Percentiles rank a stretch among this genome's conserved stretches.
Evolutionary conservation across 2,329 filamentous ascomycete species (phyloP).

Genomic region (Rugonectria rugulosa): DNA sequence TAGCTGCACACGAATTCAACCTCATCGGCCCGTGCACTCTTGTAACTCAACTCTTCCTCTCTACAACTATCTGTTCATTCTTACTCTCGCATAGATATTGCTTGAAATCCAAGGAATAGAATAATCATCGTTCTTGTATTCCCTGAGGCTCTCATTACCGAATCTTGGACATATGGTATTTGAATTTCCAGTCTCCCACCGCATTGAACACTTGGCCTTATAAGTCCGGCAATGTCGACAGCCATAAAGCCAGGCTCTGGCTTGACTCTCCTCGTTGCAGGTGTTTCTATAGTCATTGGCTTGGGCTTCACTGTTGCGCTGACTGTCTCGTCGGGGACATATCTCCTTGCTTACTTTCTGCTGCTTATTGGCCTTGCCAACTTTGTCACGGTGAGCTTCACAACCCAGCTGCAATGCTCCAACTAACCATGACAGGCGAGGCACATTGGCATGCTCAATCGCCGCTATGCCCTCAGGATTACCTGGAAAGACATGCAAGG

Average conservation of each 20-base stretch:
- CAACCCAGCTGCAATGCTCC: neutral
- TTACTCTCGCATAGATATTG: too few relatives aligned
- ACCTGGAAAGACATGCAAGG: conserved; percentile 22
- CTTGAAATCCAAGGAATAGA: too few relatives aligned
- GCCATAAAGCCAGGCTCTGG: conserved; percentile 11
- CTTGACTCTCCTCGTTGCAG: conserved; percentile 9
- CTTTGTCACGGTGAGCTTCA: conserved; percentile 41
- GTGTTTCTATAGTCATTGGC: neutral
- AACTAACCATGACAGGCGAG: conserved; percentile 35
- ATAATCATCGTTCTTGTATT: too few relatives aligned
- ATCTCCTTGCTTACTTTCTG: conserved; percentile 28
- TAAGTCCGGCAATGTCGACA: conserved; percentile 4
- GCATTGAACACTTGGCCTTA: neutral
- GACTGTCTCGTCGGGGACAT: conserved; percentile 6
- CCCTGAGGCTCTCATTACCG: too few relatives aligned
- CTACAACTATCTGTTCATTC: too few relatives aligned
- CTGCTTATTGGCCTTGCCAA: conserved; percentile 33
- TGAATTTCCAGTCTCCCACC: too few relatives aligned
- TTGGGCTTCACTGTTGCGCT: conserved; percentile 7
- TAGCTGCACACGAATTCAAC: too few relatives aligned
- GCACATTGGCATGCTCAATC: conserved; percentile 39
- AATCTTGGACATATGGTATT: neutral
- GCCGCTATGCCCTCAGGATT: conserved; percentile 25
- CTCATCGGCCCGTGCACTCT: too few relatives aligned
- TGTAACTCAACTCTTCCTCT: too few relatives aligned